Conservation (phyloP, 1,284 basidiomycete species). For the Irpex sp. region DNA sequence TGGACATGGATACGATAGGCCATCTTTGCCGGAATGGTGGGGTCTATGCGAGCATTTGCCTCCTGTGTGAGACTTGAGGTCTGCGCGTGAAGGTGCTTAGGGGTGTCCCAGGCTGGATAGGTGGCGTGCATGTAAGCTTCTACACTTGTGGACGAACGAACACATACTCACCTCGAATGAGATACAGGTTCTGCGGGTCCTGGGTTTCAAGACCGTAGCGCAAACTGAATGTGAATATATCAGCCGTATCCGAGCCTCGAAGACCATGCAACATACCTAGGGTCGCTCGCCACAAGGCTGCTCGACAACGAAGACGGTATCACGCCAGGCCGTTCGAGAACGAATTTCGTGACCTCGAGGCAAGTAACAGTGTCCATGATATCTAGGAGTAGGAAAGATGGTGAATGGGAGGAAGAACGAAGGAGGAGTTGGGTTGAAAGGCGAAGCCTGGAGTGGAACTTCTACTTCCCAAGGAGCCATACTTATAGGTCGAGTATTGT, state of each 20-base stretch:
- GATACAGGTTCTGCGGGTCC: constrained; percentile 6
- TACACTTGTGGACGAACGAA: background rate
- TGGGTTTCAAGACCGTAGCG: constrained; percentile 4
- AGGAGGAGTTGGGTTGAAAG: background rate
- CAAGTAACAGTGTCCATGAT: constrained; percentile 8
- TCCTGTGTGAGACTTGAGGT: background rate
- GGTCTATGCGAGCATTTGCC: background rate
- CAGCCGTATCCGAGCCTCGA: background rate
- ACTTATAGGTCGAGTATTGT: background rate
- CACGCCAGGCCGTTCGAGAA: background rate
- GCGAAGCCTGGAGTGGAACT: background rate
- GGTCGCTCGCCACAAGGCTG: background rate
- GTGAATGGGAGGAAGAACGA: background rate
- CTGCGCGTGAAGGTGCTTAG: background rate
- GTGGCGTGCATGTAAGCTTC: background rate
- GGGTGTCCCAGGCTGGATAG: constrained; percentile 8
- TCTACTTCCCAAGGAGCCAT: background rate
- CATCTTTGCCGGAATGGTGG: background rate
- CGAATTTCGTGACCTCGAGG: constrained; percentile 11
- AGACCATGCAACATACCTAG: background rate
- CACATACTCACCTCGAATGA: constrained; percentile 7
- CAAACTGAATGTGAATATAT: background rate
- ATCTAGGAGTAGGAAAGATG: background rate
- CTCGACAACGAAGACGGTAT: background rate
- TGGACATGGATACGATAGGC: constrained; percentile 9